A percentile compares a stretch with the other conserved stretches of the same genome.
Conservation (phyloP, 2,329 filamentous ascomycete species). For the Tolypocladium pustulatum region DNA sequence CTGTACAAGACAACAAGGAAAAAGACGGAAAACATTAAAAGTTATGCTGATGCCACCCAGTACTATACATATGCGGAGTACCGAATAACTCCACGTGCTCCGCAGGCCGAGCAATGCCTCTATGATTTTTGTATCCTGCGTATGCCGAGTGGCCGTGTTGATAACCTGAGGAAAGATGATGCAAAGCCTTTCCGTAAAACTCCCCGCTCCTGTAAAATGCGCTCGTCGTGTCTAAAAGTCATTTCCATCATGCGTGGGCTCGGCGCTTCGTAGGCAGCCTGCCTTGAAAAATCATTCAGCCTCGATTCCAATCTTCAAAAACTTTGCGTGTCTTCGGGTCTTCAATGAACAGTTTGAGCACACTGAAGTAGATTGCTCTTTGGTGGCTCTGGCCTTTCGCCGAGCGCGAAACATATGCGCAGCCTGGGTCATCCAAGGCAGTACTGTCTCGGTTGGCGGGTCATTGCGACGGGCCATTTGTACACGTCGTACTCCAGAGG, state of each 20-base stretch:
- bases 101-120: not conserved
- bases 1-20: not conserved
- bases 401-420: not conserved
- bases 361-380: not conserved
- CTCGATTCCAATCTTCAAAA: not conserved
- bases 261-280: not conserved
- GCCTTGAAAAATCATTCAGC: not conserved
- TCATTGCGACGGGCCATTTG: slow-evolving; percentile 41
- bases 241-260: not conserved
- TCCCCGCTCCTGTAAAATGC: slow-evolving; percentile 1
- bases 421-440: not conserved
- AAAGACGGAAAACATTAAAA: not conserved
- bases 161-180: not conserved
- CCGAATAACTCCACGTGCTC: not conserved
- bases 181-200: not conserved
- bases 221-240: not conserved
- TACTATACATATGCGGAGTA: not conserved
- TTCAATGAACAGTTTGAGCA: not conserved
- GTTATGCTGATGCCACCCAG: not conserved
- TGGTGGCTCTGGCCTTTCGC: not conserved
- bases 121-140: not conserved
- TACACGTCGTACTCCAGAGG: slow-evolving; percentile 32
- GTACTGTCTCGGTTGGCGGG: not conserved
- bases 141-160: not conserved
- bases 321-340: not conserved